phyloP scores from a whole-genome alignment of 371 early-diverging fungal species.

The Cokeromyces recurvatus region DNA sequence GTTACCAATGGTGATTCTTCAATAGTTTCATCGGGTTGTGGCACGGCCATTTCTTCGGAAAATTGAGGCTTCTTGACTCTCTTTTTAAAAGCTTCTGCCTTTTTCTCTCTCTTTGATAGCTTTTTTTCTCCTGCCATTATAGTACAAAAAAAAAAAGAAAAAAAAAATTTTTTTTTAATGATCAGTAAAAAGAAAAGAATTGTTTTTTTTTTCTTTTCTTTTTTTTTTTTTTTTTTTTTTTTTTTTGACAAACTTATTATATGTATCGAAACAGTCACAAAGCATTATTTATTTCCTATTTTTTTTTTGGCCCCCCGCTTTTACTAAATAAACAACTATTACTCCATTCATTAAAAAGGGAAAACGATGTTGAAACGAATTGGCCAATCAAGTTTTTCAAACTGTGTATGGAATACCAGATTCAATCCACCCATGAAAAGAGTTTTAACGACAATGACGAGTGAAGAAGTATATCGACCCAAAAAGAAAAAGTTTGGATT shows the following conservation, averaged over 20 bases:
- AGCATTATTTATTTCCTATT: too few relatives aligned
- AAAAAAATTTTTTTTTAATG: conserved; percentile 3
- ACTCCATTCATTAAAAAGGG: too few relatives aligned
- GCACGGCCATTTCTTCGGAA: conserved; percentile 44
- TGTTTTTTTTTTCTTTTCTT: too few relatives aligned
- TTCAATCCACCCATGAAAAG: neutral
- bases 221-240: too few relatives aligned
- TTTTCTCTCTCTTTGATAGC: conserved; percentile 64
- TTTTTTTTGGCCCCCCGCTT: too few relatives aligned
- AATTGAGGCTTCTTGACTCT: conserved; percentile 45
- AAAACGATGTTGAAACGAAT: too few relatives aligned
- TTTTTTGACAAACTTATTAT: neutral
- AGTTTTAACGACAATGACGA: neutral
- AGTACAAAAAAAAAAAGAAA: conserved; percentile 5
- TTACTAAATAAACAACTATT: too few relatives aligned
- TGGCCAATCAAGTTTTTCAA: too few relatives aligned
- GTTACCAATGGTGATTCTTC: conserved; percentile 1
- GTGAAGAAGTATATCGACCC: conserved; percentile 17
- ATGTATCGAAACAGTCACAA: neutral
- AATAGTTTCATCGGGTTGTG: conserved; percentile 12
- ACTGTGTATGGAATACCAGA: too few relatives aligned
- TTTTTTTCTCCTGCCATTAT: conserved; percentile 38
- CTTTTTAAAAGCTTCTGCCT: conserved; percentile 60
- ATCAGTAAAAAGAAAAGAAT: neutral
- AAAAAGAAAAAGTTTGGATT: conserved; percentile 29